These are phyloP conservation scores for Gastrolobium villosum DNA, from an alignment of 306 rosid genomes.

Conservation along the genomic window DNA sequence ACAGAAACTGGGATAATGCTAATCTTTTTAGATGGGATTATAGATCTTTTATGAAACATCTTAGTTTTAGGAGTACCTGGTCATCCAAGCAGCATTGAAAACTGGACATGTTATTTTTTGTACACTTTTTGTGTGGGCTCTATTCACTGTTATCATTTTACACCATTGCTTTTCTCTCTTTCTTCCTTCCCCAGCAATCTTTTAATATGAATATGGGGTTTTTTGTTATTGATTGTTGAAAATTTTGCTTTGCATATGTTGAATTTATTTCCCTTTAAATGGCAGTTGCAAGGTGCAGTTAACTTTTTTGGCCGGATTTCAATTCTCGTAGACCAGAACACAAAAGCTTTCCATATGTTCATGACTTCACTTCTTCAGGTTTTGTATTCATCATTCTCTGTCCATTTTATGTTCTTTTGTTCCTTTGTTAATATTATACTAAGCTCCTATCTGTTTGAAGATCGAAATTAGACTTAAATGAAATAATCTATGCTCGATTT, in stretches of 20 bases:
- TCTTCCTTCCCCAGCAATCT: background rate
- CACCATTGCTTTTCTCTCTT: background rate
- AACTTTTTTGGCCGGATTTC: constrained; percentile 81
- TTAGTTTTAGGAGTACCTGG: background rate
- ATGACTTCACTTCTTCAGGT: constrained; percentile 92
- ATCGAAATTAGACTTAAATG: background rate
- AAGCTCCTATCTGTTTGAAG: constrained; percentile 27
- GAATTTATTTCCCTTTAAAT: constrained; percentile 19
- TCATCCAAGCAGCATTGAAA: background rate
- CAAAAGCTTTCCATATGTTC: constrained; percentile 89
- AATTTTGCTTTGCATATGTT: background rate
- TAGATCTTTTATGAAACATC: constrained; percentile 24
- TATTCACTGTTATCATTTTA: background rate
- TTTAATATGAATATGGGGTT: constrained; percentile 6
- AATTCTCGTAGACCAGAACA: constrained; percentile 80
- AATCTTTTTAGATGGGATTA: background rate
- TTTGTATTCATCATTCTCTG: constrained; percentile 37
- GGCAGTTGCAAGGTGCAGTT: constrained; percentile 83
- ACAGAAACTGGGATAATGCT: background rate
- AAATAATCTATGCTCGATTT: constrained; percentile 39
- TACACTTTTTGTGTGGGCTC: background rate
- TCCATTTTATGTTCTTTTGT: constrained; percentile 13
- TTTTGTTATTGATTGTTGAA: background rate
- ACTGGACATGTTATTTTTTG: background rate
- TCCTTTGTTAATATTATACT: background rate